Base-by-base conservation (phyloP, 129 eudicot species). In the Smallanthus sonchifolius region DNA sequence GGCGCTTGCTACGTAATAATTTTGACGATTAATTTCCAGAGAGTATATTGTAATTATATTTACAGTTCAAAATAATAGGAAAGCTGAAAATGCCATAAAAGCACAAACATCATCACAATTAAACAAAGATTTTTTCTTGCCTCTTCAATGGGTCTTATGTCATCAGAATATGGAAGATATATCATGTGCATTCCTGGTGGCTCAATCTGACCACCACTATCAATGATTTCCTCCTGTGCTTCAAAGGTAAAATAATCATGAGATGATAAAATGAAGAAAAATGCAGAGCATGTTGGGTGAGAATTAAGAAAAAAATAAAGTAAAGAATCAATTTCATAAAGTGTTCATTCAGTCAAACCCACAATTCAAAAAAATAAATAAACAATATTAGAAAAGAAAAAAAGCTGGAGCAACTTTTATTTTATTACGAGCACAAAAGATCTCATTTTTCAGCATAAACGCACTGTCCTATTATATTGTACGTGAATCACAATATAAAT, bases 151-250 rank as follows among this genome's bases (percentile, higher is more conserved):
- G 83, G 89, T 83, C 99, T 84, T 73, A 94, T 83, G 81, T 94
- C 99, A 82, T 91, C 97, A 71, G 97, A 88, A 87, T 88, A 91
- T 49, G 99, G 99, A 78, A 94, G 99, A 65, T 88, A 86, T 77
- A 94, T 91, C 94, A 94, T 85, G 87, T 94, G 96, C 97, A 94
- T 88, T 80, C 99, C 99, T 42, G 99, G 96, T 38, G 99, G 99
- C 85, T 94, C 99, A 84, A 94, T 84, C 79, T 94, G 99, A 78
- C 97, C 97, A 65, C 99, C 87, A 14, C 82, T 65, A 68, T 65
- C 85, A 17, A 78, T 73, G 77, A 86, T 87, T 83, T 94, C 99
- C 56, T 91, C 99, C 99, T 94, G 89, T 75, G 72, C 55, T 48
- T 71, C 3, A 49, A 52, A 32, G 61, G 51, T 13, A 61, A n/a